Evolutionary conservation across 1,139 yeast species (phyloP).

Genomic region (Sugiyamaella neomexicana): DNA sequence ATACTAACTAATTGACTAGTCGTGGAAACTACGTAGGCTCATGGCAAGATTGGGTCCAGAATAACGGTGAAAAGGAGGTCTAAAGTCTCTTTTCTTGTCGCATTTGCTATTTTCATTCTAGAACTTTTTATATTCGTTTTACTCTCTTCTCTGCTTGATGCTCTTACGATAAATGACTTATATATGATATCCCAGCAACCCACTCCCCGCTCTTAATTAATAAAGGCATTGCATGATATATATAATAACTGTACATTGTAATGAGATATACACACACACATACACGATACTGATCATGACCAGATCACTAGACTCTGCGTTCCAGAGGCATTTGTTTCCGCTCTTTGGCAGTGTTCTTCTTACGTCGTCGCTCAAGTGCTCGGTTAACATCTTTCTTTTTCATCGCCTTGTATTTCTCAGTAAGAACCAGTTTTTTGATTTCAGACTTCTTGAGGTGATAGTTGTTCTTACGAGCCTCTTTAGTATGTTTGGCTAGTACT

Average conservation of each 20-base stretch:
- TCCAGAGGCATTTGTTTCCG: slow-evolving; percentile 61
- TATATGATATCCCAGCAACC: slow-evolving; percentile 1
- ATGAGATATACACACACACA: too few species aligned
- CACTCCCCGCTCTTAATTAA: slow-evolving; percentile 5
- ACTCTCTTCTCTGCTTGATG: slow-evolving; percentile 1
- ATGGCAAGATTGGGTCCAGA: slow-evolving; percentile 77
- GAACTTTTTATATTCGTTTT: neutral
- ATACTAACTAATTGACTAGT: slow-evolving; percentile 38
- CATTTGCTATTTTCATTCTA: slow-evolving; percentile 2
- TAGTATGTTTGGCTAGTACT: slow-evolving; percentile 53
- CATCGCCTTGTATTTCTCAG: slow-evolving; percentile 86
- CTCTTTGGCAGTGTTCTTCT: slow-evolving; percentile 90
- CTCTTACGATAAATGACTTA: slow-evolving; percentile 10
- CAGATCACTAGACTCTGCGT: slow-evolving; percentile 29
- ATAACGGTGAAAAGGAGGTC: slow-evolving; percentile 36
- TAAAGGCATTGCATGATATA: slow-evolving; percentile 3
- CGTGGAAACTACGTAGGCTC: slow-evolving; percentile 65
- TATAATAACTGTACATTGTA: slow-evolving; percentile 13
- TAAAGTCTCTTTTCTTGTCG: neutral
- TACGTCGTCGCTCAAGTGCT: slow-evolving; percentile 89
- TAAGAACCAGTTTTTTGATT: slow-evolving; percentile 78
- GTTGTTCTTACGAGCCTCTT: slow-evolving; percentile 52
- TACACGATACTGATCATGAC: too few species aligned
- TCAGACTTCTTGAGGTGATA: slow-evolving; percentile 76
- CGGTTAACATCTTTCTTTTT: slow-evolving; percentile 78